Evolutionary conservation across 225 moss, liverwort and hornwort species (phyloP).

Genomic region (Straminergon stramineum): DNA sequence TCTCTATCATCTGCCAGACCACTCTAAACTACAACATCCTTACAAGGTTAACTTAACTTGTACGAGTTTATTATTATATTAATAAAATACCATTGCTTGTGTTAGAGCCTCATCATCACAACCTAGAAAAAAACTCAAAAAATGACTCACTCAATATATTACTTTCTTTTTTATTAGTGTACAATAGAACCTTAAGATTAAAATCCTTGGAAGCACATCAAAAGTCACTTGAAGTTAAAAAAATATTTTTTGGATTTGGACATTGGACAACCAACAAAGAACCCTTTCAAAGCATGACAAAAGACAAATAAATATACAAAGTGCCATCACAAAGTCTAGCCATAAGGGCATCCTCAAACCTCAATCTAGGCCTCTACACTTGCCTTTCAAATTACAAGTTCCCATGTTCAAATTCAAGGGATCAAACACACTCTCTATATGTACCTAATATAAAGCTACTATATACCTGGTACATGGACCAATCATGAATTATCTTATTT

Average conservation of each 20-base stretch:
- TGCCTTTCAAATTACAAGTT: background rate
- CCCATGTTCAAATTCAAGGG: background rate
- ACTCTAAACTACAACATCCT: background rate
- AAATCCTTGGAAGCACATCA: background rate
- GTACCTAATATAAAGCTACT: background rate
- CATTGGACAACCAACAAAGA: background rate
- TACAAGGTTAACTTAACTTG: no score
- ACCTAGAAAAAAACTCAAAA: background rate
- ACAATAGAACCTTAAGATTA: background rate
- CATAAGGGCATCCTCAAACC: background rate
- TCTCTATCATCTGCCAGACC: background rate
- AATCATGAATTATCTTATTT: background rate
- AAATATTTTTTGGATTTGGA: background rate
- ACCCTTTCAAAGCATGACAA: background rate
- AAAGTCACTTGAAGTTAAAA: background rate
- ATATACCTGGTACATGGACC: background rate
- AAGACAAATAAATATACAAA: background rate
- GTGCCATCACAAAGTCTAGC: no score
- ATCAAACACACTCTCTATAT: background rate
- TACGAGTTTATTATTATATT: no score
- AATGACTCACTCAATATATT: background rate
- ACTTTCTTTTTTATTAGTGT: background rate
- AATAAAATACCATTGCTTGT: background rate
- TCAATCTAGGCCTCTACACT: background rate
- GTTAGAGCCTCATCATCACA: background rate